phyloP scores from a whole-genome alignment of 176 grass and related monocot genomes.

The Poa annua region DNA sequence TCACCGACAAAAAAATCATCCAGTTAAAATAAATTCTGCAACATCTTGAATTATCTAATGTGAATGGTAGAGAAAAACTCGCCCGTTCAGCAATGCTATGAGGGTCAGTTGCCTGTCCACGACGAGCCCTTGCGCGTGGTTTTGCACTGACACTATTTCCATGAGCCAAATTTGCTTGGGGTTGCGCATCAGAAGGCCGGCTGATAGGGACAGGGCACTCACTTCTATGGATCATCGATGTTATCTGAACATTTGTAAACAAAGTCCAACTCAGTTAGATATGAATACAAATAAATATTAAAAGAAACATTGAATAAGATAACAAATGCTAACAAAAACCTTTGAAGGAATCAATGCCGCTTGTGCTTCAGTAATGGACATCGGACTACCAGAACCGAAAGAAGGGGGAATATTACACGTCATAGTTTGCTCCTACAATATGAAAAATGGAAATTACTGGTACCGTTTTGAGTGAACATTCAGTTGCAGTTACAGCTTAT shows the following conservation, averaged over 20 bases:
- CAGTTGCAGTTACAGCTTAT: not conserved
- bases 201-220: conserved; percentile 36
- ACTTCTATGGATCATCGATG: conserved; percentile 31
- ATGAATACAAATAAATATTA: conserved; percentile 12
- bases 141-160: conserved; percentile 49
- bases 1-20: not conserved
- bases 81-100: conserved; percentile 91
- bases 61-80: conserved; percentile 36
- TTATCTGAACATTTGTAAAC: conserved; percentile 38
- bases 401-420: conserved; percentile 49
- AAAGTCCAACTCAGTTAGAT: conserved; percentile 21
- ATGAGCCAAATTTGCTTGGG: conserved; percentile 45
- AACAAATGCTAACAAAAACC: conserved; percentile 33
- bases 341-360: conserved; percentile 46
- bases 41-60: not conserved
- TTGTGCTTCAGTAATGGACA: conserved; percentile 44
- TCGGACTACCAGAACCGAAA: conserved; percentile 44
- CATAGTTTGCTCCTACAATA: conserved; percentile 61
- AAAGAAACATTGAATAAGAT: not conserved
- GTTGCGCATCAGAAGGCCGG: conserved; percentile 47
- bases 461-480: conserved; percentile 21
- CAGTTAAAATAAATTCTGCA: conserved; percentile 35
- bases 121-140: conserved; percentile 64
- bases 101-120: conserved; percentile 82
- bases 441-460: not conserved